Evolutionary conservation across 805 yeast genomes (phyloP).

Genomic region (Candida pseudoglaebosa): DNA sequence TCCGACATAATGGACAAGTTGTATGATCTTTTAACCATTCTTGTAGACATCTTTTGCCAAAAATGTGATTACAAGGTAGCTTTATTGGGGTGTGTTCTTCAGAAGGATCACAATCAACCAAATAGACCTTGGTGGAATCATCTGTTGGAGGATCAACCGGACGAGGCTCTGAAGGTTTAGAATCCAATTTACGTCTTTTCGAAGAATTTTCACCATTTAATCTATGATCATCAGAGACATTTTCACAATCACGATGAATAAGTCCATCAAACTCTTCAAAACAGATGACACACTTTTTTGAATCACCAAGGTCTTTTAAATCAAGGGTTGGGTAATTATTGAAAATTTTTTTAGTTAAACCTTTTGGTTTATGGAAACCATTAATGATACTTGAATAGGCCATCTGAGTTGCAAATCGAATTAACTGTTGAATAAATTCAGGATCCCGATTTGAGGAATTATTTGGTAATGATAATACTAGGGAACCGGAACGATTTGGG

Average conservation of each 20-base stretch:
- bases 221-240: constrained; percentile 10
- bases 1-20: constrained; percentile 86
- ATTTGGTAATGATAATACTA: constrained; percentile 65
- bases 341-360: constrained; percentile 52
- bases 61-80: constrained; percentile 82
- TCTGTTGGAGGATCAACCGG: constrained; percentile 8
- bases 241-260: constrained; percentile 8
- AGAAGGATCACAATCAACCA: constrained; percentile 18
- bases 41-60: constrained; percentile 79
- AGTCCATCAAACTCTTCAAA: constrained; percentile 42
- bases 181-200: constrained; percentile 22
- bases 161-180: constrained; percentile 6
- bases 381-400: constrained; percentile 62
- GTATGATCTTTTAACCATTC: constrained; percentile 77
- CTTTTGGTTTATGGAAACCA: constrained; percentile 45
- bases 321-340: constrained; percentile 40
- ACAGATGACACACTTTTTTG: constrained; percentile 56
- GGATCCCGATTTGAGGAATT: constrained; percentile 57
- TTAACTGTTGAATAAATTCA: constrained; percentile 55
- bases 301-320: constrained; percentile 4
- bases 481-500: constrained; percentile 50
- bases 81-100: constrained; percentile 58
- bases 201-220: constrained; percentile 12
- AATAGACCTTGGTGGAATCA: constrained; percentile 19
- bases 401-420: constrained; percentile 64